A percentile compares a stretch with the other conserved stretches of the same genome.
phyloP scores from a whole-genome alignment of 352 stramenopile species.

The Sclerospora graminicola region DNA sequence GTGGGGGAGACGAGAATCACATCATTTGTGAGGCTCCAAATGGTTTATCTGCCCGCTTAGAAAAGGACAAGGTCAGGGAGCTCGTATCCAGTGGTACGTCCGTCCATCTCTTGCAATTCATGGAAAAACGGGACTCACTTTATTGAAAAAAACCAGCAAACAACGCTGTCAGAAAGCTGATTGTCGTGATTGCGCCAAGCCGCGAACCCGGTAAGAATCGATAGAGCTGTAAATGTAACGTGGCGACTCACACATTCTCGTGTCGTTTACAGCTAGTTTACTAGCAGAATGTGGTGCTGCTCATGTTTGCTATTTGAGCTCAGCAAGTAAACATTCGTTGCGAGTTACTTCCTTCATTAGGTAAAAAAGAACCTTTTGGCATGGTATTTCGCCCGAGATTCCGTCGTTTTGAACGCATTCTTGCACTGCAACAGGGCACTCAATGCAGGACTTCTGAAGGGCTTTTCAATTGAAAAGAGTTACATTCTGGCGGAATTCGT shows the following conservation, averaged over 20 bases:
- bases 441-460: conserved; percentile 33
- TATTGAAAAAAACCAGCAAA: conserved; percentile 13
- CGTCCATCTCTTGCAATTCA: no score
- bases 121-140: conserved; percentile 5
- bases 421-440: no score
- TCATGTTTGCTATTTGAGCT: no score
- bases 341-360: conserved; percentile 39
- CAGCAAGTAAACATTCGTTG: no score
- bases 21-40: no score
- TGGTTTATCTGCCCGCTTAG: no score
- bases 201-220: conserved; percentile 24
- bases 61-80: no score
- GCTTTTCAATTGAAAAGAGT: conserved; percentile 29
- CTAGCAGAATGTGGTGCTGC: no score
- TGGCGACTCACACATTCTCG: neutral
- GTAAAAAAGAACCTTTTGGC: conserved; percentile 23
- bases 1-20: conserved; percentile 24
- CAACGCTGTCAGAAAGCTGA: conserved; percentile 15
- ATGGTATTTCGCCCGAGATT: no score
- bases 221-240: neutral
- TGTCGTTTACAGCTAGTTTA: conserved; percentile 19
- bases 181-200: conserved; percentile 33
- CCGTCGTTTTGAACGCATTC: neutral
- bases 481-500: no score
- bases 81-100: no score